Percentiles rank a stretch among this genome's conserved stretches.
Evolutionary conservation across 257 asterid genomes (phyloP).

Genomic region (Solanum acaule): DNA sequence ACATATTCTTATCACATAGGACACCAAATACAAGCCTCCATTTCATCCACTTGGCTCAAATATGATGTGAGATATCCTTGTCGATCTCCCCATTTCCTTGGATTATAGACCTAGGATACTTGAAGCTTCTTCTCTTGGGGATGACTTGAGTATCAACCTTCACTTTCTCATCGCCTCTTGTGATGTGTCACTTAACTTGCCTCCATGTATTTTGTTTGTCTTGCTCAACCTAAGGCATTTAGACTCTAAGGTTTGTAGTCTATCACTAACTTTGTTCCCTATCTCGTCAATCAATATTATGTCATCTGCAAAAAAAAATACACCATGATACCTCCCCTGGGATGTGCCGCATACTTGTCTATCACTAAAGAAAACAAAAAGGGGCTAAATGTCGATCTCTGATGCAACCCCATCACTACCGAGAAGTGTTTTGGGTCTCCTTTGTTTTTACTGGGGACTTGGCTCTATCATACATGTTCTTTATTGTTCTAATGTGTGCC

Average conservation of each 20-base stretch:
- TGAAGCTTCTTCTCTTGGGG: neutral
- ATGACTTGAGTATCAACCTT: neutral
- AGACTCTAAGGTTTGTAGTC: neutral
- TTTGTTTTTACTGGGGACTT: neutral
- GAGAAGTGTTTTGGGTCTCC: neutral
- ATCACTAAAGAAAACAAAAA: neutral
- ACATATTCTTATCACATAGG: neutral
- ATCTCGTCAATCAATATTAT: neutral
- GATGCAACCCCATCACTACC: neutral
- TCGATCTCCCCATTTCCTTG: neutral
- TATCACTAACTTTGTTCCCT: neutral
- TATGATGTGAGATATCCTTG: neutral
- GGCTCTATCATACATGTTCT: neutral
- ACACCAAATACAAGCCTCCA: neutral
- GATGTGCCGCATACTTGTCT: neutral
- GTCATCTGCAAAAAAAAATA: neutral
- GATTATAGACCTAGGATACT: neutral
- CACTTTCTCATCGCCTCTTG: neutral
- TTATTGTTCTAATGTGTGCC: neutral
- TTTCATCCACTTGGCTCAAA: neutral
- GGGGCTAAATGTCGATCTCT: neutral
- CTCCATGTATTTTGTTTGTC: neutral
- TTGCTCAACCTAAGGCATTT: neutral
- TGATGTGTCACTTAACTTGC: neutral
- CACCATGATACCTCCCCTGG: neutral